Conservation (phyloP, 2,329 filamentous ascomycete genomes). For the Fonsecaea pedrosoi region DNA sequence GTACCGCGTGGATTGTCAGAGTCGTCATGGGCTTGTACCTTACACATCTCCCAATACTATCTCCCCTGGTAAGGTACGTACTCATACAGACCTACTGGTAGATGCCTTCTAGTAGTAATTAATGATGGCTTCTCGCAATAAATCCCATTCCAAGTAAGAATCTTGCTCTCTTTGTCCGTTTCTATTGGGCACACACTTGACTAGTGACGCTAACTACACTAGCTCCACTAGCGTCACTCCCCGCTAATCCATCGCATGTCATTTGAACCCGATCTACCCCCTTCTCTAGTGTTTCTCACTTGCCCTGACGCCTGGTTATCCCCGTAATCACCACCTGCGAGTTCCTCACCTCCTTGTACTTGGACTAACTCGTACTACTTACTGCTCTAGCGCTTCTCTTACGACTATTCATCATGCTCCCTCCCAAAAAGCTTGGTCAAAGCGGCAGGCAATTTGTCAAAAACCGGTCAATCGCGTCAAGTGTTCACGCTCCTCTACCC, state of each 20-base stretch:
- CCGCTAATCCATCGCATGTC: conserved; percentile 21
- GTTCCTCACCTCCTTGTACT: too few species aligned
- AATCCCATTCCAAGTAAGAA: background rate
- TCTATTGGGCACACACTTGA: background rate
- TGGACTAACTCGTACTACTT: background rate
- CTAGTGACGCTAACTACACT: too few species aligned
- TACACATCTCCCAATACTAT: too few species aligned
- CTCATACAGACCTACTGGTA: too few species aligned
- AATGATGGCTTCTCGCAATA: background rate
- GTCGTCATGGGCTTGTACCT: background rate
- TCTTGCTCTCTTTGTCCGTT: background rate
- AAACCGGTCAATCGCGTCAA: background rate
- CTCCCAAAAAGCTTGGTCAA: background rate
- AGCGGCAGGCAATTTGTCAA: conserved; percentile 2
- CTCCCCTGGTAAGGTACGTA: too few species aligned
- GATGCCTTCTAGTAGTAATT: too few species aligned
- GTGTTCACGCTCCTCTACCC: background rate
- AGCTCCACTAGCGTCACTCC: background rate
- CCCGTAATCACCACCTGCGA: conserved; percentile 4
- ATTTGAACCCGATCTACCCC: conserved; percentile 16
- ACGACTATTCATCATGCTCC: background rate
- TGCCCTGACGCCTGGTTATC: conserved; percentile 8
- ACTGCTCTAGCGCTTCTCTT: background rate
- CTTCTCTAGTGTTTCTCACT: conserved; percentile 3
- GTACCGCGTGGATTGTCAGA: background rate